Evolutionary conservation across 148 eudicot species (phyloP).

Genomic region (Vaccinium macrocarpon): DNA sequence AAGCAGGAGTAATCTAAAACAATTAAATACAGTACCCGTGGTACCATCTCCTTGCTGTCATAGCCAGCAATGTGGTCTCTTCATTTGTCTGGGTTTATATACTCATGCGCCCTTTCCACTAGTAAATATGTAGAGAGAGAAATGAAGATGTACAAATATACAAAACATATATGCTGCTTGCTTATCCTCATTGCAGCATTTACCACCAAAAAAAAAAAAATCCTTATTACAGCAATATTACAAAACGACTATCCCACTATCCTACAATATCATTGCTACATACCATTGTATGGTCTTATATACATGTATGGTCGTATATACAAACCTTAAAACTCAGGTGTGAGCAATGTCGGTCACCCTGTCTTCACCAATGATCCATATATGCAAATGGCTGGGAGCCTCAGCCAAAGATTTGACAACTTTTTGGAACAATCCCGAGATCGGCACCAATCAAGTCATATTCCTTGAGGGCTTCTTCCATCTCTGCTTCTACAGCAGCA

Average conservation of each 20-base stretch:
- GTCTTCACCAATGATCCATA: conserved; percentile 84
- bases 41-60: background rate
- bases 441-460: conserved; percentile 56
- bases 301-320: background rate
- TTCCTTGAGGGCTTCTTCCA: conserved; percentile 70
- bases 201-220: no score
- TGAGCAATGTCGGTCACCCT: conserved; percentile 19
- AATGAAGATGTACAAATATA: background rate
- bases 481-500: conserved; percentile 65
- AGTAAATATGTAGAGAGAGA: background rate
- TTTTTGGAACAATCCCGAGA: conserved; percentile 69
- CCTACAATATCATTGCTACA: background rate
- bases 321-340: background rate
- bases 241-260: background rate
- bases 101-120: background rate
- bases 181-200: background rate
- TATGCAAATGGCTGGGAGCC: conserved; percentile 71
- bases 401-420: conserved; percentile 51
- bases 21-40: background rate
- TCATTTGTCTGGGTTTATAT: background rate
- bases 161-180: background rate
- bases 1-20: background rate
- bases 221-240: background rate
- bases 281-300: background rate
- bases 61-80: background rate